Base-by-base conservation (phyloP, 225 moss, liverwort and hornwort genomes). In the Pseudoscleropodium purum region DNA sequence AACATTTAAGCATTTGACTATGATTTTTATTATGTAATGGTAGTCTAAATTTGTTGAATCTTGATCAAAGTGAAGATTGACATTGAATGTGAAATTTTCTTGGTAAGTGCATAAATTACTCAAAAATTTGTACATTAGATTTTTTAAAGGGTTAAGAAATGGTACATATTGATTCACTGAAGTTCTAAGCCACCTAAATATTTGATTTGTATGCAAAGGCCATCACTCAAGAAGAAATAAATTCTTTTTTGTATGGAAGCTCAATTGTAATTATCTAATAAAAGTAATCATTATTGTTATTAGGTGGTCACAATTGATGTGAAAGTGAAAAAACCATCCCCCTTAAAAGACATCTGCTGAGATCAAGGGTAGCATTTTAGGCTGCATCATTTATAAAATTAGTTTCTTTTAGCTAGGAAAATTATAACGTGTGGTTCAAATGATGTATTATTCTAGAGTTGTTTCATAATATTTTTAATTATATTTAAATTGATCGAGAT, bases 311-410 rank as follows among this genome's bases (percentile, higher is more conserved):
- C 41, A 72, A 72, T 70, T 70, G 39, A 9, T 9, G 16, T 9
- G 3, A 27, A 15, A 72, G 1, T 26, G 15, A 15, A 72, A 15
- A 25, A 25, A 68, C 36, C 5, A 16, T 2, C 5, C 13, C n/a
- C n/a, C n/a, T n/a, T n/a, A 14, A 10, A 45, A 11, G 11, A 47
- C 2, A 18, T 31, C 30, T 30, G 11, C 75, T 47, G 6, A 47
- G 47, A 47, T 18, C 30, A 75, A 30, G 18, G 18, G 0, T 47
- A 75, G 75, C 11, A 73, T 27, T 43, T 43, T 17, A 0, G 29
- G 3, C 0, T 0, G 0, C 10, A 29, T 15, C 10, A 75, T 30
- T 45, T 4, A 47, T 75, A 47, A 18, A 74, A 30, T 18, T 11
- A 11, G 6, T 18, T 30, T 30, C 3, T 47, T 18, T 18, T 30